These are phyloP conservation scores for Lodderomyces parapsilosis DNA, from an alignment of 1,139 yeast genomes.

Conservation along the genomic window DNA sequence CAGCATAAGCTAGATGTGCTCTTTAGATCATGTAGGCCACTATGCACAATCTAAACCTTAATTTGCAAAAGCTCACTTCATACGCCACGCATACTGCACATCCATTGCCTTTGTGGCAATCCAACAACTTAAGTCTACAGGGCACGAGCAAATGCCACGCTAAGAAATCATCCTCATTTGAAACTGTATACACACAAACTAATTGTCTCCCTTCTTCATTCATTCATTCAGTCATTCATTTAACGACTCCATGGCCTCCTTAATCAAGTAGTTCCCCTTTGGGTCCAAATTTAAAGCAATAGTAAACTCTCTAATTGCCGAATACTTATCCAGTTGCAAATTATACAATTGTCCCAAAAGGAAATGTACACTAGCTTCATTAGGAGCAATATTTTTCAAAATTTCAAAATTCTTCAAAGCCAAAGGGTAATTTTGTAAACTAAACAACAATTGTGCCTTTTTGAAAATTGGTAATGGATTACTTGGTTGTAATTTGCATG, in stretches of 20 bases:
- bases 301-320: constrained; percentile 84
- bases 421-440: constrained; percentile 66
- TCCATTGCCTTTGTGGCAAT: background rate
- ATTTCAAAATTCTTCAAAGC: constrained; percentile 76
- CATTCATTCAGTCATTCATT: too few relatives aligned
- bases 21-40: too few relatives aligned
- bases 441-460: constrained; percentile 77
- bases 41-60: too few relatives aligned
- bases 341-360: constrained; percentile 85
- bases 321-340: constrained; percentile 67
- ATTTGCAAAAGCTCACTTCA: too few relatives aligned
- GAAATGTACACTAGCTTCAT: constrained; percentile 92
- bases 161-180: too few relatives aligned
- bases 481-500: constrained; percentile 79
- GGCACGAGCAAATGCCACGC: too few relatives aligned
- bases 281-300: constrained; percentile 91
- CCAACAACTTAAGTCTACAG: too few relatives aligned
- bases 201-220: too few relatives aligned
- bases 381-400: constrained; percentile 78
- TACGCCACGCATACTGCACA: too few relatives aligned
- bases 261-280: constrained; percentile 82
- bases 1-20: too few relatives aligned
- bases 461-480: constrained; percentile 88
- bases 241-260: constrained; percentile 73
- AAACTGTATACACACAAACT: background rate